Conservation (phyloP, 2,329 filamentous ascomycete species). For the Aphanocladium album region DNA sequence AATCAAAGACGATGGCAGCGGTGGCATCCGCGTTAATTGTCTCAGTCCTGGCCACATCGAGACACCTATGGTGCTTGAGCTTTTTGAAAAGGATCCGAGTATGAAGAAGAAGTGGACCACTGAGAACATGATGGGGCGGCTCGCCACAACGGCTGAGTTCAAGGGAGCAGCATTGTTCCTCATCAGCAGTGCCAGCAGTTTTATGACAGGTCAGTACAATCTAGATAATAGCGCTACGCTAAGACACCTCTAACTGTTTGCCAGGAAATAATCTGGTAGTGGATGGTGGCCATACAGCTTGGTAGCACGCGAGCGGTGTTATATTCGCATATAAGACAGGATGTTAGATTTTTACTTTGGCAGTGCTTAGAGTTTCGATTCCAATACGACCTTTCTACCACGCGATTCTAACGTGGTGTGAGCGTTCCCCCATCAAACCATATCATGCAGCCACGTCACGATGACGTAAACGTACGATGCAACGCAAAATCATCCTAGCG, state of each 20-base stretch:
- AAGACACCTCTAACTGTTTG: background rate
- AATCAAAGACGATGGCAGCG: conserved; percentile 28
- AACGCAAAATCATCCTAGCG: too few relatives aligned
- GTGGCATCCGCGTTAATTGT: conserved; percentile 64
- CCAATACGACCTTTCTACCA: too few relatives aligned
- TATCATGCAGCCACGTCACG: too few relatives aligned
- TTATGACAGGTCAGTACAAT: conserved; percentile 52
- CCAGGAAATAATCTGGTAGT: background rate
- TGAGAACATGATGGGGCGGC: conserved; percentile 67
- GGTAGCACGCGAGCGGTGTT: too few relatives aligned
- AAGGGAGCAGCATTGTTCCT: conserved; percentile 57
- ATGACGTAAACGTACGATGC: too few relatives aligned
- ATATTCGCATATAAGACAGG: too few relatives aligned
- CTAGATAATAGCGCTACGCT: too few relatives aligned
- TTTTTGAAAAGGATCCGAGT: conserved; percentile 65
- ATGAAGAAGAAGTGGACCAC: conserved; percentile 56
- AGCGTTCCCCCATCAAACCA: too few relatives aligned
- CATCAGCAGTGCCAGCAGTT: conserved; percentile 56
- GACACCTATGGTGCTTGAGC: conserved; percentile 66
- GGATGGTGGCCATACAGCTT: too few relatives aligned
- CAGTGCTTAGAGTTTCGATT: too few relatives aligned
- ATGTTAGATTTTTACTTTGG: too few relatives aligned
- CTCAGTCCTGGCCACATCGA: conserved; percentile 64
- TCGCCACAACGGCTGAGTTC: conserved; percentile 55
- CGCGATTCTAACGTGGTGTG: too few relatives aligned